These are phyloP conservation scores for Aspergillus pseudoglaucus DNA, from an alignment of 2,329 filamentous ascomycete genomes.

Conservation along the genomic window DNA sequence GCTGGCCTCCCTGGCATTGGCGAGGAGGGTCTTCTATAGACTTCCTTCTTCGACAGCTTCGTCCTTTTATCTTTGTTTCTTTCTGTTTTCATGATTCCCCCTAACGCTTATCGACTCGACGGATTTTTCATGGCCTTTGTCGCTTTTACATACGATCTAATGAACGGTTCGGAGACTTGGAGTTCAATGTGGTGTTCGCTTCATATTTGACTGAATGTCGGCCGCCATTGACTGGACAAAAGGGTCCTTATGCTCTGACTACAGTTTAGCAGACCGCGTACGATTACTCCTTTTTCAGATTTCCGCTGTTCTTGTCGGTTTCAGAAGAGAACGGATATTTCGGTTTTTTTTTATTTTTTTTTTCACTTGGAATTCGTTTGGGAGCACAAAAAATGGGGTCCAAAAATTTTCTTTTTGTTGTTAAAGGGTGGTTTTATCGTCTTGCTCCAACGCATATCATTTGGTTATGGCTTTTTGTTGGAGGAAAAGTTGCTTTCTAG, in stretches of 20 bases:
- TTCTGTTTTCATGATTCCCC: constrained; percentile 14
- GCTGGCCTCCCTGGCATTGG: constrained; percentile 43
- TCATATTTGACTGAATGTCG: constrained; percentile 6
- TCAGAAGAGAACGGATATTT: neutral
- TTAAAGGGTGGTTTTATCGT: neutral
- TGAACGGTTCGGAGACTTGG: constrained; percentile 24
- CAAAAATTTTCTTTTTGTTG: neutral
- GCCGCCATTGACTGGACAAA: constrained; percentile 7
- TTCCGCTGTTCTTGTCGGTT: neutral
- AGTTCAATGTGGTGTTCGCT: constrained; percentile 20
- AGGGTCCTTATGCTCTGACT: constrained; percentile 4
- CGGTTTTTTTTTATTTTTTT: neutral
- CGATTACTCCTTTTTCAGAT: neutral
- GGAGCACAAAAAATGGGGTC: neutral
- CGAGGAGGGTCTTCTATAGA: constrained; percentile 36
- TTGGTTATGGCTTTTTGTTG: constrained; percentile 2
- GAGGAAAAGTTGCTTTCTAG: neutral
- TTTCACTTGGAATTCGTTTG: neutral
- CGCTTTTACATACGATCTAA: constrained; percentile 21
- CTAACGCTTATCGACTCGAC: constrained; percentile 21
- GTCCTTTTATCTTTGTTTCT: constrained; percentile 7
- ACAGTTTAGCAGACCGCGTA: neutral
- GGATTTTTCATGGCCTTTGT: constrained; percentile 22
- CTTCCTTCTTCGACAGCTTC: constrained; percentile 8
- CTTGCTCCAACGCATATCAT: constrained; percentile 4